Conservation (phyloP, 2,329 filamentous ascomycete genomes). For the Berkeleyomyces rouxiae region DNA sequence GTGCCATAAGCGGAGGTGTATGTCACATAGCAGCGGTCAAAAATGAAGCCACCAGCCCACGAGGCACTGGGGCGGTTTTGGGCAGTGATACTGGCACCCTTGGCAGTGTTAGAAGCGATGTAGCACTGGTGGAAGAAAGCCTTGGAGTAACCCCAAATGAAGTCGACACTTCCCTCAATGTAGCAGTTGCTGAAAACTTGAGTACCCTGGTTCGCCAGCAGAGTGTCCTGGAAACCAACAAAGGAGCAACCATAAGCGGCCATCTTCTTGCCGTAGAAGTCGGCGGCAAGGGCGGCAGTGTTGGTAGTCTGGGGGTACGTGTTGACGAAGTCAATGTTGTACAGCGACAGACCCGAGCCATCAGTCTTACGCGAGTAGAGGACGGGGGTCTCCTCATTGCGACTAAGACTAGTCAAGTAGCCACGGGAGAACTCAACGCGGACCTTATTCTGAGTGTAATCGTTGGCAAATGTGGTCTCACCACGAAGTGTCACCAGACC, state of each 20-base stretch:
- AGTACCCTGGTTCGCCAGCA: conserved; percentile 29
- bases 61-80: conserved; percentile 19
- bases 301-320: conserved; percentile 29
- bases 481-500: conserved; percentile 41
- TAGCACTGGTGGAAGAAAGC: conserved; percentile 24
- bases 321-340: conserved; percentile 42
- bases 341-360: conserved; percentile 38
- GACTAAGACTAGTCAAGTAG: conserved; percentile 2
- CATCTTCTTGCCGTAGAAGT: conserved; percentile 10
- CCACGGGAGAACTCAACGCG: conserved; percentile 28
- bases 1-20: conserved; percentile 7
- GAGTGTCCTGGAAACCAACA: conserved; percentile 33
- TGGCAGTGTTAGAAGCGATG: conserved; percentile 22
- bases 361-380: conserved; percentile 19
- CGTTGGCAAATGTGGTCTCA: conserved; percentile 34
- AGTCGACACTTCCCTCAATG: conserved; percentile 33
- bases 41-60: conserved; percentile 21
- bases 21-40: conserved; percentile 18
- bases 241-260: conserved; percentile 27
- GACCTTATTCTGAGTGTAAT: conserved; percentile 40
- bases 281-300: conserved; percentile 30
- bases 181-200: conserved; percentile 30
- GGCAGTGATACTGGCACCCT: conserved; percentile 20
- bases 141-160: conserved; percentile 19
- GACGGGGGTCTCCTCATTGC: conserved; percentile 36